Base-by-base conservation (phyloP, 2,329 filamentous ascomycete species). In the Penicillium olsonii region DNA sequence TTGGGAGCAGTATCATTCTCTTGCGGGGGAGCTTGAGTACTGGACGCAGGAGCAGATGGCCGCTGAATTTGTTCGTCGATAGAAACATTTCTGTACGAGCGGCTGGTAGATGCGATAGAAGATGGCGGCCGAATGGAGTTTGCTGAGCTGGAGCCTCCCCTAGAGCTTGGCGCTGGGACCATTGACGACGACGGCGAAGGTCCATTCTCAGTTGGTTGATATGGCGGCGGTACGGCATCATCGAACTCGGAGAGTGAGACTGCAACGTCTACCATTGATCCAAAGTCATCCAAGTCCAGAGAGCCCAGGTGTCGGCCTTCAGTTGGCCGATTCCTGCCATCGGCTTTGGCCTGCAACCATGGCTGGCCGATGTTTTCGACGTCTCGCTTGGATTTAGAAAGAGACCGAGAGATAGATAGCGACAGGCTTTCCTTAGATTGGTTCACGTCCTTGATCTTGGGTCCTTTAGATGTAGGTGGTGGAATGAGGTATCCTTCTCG, bases 301-400 rank as follows among this genome's bases (percentile, higher is more conserved):
- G 67, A 62, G 6, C 62, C 59, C 37, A 68, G 37, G 37, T 55
- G 60, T 6, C 56, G 56, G 42, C 52, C 57, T 2, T 58, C 54
- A 4, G 9, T 34, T 9, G 50, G 43, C 5, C 40, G 51, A 35
- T 44, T 56, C 18, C 46, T 53, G 15, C 41, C 50, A 35, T 62
- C 56, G 31, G 55, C 54, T n/a, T 60, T 61, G 42, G 62, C 62
- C 26, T 60, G 62, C 35, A 72, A 51, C 69, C 69, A 72, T 42
- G 68, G 68, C 42, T 64, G 68, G 19, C 69, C 69, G 43, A 71
- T 71, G 19, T 54, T 63, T 48, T 72, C 68, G 17, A 72, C 65
- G 41, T 72, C 69, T 29, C 53, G 63, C 27, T 53, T 68, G 0
- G 66, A 66, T 44, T 50, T 61, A n/a, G 66, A 67, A 37, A 50